Base-by-base conservation (phyloP, 352 stramenopile species). In the Phytophthora pinifolia region DNA sequence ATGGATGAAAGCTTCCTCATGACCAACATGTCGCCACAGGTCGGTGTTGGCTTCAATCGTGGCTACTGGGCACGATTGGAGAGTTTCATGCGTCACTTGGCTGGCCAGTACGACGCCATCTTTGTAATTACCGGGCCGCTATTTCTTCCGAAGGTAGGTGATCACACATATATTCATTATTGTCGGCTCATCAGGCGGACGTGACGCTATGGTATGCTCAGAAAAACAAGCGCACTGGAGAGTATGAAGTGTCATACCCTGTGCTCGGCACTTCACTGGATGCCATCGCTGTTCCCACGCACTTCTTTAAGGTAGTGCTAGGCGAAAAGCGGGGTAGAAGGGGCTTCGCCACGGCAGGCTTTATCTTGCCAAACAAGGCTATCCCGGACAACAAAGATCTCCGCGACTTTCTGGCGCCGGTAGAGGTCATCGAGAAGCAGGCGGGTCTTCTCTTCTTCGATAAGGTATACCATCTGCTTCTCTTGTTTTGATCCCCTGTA, bases 221-320 rank as follows among this genome's bases (percentile, higher is more conserved):
- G 85, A 85, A 86, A 67, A 78, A 83, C 59, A 81, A 82, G 46
- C 69, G 73, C 20, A 83, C 72, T 2, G 78, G 80, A 29, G 79
- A 78, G 55, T 91, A 82, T 50, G 49, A 77, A 32, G 78, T 92
- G 12, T 74, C 72, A 33, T 94, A 94, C 42, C 66, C 78, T 17
- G 65, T 96, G 14, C 57, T 98, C 12, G 93, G 93, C n/a, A 76
- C 74, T 22, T 88, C 89, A 17, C 89, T 90, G 4, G 84, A 94
- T 46, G 72, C 90, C 5, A 67, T 98, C 30, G 71, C 86, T 9
- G 93, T 99, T 36, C 96, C 96, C 10, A 98, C 96, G 44, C 96
- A 99, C 63, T 98, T 99, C 62, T 99, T 97, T 74, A 99, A 99
- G 65, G 80, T 98, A 29, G 65, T 98, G 7, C 71, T 97, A 1